Conservation (phyloP, 257 asterid genomes). For the Scutellaria baicalensis region DNA sequence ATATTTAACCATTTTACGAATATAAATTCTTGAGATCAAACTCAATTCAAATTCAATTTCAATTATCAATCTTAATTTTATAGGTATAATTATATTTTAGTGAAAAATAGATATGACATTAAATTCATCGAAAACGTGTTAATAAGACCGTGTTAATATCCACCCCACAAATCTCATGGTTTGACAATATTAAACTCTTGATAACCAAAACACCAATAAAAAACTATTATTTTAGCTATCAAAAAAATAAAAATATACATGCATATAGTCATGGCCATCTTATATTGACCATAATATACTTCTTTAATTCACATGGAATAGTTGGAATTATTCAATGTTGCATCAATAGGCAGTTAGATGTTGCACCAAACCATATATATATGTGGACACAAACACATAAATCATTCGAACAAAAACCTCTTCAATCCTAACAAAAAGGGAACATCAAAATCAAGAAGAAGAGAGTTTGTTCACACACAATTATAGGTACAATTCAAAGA, state of each 20-base stretch:
- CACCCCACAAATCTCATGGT: not conserved
- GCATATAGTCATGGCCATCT: constrained; percentile 18
- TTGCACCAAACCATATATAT: not conserved
- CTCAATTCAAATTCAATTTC: too few relatives aligned
- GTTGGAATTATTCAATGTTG: constrained; percentile 8
- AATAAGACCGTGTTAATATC: not conserved
- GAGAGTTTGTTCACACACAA: not conserved
- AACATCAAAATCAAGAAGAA: not conserved
- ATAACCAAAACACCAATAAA: not conserved
- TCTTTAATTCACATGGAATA: not conserved
- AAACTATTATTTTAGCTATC: not conserved
- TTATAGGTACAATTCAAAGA: not conserved
- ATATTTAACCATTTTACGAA: too few relatives aligned
- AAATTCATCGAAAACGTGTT: not conserved
- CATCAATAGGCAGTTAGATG: not conserved
- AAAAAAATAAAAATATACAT: not conserved
- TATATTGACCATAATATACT: constrained; percentile 12
- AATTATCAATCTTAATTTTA: too few relatives aligned
- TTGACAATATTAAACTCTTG: not conserved
- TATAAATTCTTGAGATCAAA: too few relatives aligned
- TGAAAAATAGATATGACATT: too few relatives aligned
- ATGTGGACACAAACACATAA: not conserved
- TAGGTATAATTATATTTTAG: too few relatives aligned
- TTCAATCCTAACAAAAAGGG: not conserved
- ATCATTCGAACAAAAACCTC: not conserved